These are phyloP conservation scores for Tympanopsis confertula DNA, from an alignment of 2,329 filamentous ascomycete species.

Conservation along the genomic window DNA sequence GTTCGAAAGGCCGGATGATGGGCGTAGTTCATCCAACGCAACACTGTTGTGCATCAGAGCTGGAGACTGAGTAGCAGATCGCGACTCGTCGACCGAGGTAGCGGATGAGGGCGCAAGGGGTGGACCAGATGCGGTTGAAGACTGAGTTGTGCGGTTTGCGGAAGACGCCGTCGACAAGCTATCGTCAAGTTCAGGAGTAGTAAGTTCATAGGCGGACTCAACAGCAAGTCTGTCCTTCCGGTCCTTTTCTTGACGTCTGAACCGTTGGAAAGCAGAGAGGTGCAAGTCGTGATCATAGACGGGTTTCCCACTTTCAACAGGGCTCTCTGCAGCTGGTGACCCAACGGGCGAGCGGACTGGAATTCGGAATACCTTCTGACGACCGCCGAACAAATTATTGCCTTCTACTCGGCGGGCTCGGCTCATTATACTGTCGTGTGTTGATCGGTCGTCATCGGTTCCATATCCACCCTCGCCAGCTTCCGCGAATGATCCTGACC, in stretches of 20 bases:
- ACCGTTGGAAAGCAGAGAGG: constrained; percentile 71
- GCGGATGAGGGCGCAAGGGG: constrained; percentile 65
- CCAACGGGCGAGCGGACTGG: constrained; percentile 19
- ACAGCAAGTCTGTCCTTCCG: constrained; percentile 28
- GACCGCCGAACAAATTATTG: constrained; percentile 85
- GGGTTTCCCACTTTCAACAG: constrained; percentile 35
- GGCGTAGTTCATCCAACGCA: too few relatives aligned
- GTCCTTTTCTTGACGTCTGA: constrained; percentile 31
- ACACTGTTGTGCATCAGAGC: too few relatives aligned
- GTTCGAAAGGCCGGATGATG: constrained; percentile 23
- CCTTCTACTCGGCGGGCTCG: constrained; percentile 74
- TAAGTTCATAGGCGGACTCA: constrained; percentile 23
- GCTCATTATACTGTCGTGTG: constrained; percentile 65
- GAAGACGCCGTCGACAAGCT: constrained; percentile 53
- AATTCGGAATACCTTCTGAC: constrained; percentile 91
- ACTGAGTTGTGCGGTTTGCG: constrained; percentile 73
- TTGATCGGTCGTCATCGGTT: constrained; percentile 55
- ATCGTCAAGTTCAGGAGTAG: constrained; percentile 35
- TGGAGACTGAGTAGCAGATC: constrained; percentile 33
- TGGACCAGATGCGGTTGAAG: constrained; percentile 58
- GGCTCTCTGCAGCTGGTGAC: constrained; percentile 8
- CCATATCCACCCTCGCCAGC: constrained; percentile 7
- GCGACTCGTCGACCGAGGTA: constrained; percentile 75
- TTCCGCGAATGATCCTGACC: constrained; percentile 49
- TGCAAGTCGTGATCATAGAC: constrained; percentile 82